Percentiles rank a stretch among this genome's conserved stretches.
Conservation (phyloP, 2,329 filamentous ascomycete genomes). For the Sphaerulina musiva region DNA sequence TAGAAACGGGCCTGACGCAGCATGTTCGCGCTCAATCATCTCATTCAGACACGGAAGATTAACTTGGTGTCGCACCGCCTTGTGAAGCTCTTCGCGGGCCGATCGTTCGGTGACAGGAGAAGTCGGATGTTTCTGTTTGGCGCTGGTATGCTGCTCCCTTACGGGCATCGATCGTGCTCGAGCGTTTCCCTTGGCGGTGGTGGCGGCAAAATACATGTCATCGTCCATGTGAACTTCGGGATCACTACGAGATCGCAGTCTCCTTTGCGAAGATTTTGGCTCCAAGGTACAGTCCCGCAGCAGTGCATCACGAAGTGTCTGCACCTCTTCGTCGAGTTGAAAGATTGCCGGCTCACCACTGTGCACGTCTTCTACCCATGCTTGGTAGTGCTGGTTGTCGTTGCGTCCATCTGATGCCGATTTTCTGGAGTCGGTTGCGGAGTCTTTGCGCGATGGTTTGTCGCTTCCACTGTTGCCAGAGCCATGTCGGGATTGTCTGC, state of each 20-base stretch:
- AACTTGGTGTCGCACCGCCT: not conserved
- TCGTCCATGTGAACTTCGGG: constrained; percentile 3
- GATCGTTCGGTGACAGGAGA: not conserved
- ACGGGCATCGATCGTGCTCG: not conserved
- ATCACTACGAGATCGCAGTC: constrained; percentile 5
- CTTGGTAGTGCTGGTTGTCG: not conserved
- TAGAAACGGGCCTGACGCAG: not conserved
- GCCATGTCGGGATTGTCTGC: not conserved
- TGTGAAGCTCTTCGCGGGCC: not conserved
- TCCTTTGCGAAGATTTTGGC: not conserved
- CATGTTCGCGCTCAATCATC: not conserved
- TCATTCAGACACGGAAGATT: not conserved
- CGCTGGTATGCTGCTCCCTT: not conserved
- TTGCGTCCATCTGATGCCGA: not conserved
- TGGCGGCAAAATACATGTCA: not conserved
- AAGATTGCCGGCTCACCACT: not conserved
- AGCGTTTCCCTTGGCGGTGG: not conserved
- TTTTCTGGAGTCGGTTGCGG: not conserved
- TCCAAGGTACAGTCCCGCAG: not conserved
- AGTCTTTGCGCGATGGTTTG: constrained; percentile 1
- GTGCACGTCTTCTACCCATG: not conserved
- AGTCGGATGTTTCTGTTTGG: not conserved
- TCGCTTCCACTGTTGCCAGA: not conserved
- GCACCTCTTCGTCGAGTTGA: constrained; percentile 4
- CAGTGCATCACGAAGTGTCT: not conserved